Conservation (phyloP, 2,329 filamentous ascomycete genomes). For the Microdochium trichocladiopsis region DNA sequence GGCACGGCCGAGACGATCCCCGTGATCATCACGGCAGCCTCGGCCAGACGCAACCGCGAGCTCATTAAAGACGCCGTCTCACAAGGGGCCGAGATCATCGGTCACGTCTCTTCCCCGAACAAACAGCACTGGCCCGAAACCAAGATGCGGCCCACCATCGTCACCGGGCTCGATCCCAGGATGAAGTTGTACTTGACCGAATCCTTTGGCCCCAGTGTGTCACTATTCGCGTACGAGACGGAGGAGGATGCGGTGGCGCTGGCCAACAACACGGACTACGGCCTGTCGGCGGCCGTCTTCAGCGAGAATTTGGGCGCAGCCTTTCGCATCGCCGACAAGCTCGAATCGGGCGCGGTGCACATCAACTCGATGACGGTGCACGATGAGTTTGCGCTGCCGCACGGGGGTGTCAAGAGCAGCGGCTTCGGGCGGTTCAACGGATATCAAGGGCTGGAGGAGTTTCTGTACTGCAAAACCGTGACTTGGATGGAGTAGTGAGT, state of each 20-base stretch:
- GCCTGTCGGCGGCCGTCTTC: slow-evolving; percentile 51
- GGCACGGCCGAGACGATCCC: slow-evolving; percentile 44
- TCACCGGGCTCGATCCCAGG: slow-evolving; percentile 45
- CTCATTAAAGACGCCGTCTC: slow-evolving; percentile 52
- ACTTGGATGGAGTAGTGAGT: slow-evolving; percentile 6
- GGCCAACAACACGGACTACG: slow-evolving; percentile 59
- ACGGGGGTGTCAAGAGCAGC: slow-evolving; percentile 40
- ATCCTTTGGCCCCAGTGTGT: slow-evolving; percentile 55
- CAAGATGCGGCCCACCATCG: slow-evolving; percentile 44
- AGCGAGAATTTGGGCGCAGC: slow-evolving; percentile 45
- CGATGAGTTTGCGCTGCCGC: slow-evolving; percentile 36
- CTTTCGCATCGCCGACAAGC: slow-evolving; percentile 33
- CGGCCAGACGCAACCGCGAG: slow-evolving; percentile 49
- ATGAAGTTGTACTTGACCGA: slow-evolving; percentile 56
- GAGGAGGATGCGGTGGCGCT: slow-evolving; percentile 52
- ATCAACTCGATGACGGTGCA: slow-evolving; percentile 44
- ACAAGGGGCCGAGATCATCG: slow-evolving; percentile 41
- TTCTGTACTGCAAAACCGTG: slow-evolving; percentile 31
- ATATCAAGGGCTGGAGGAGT: slow-evolving; percentile 36
- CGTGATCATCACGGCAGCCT: slow-evolving; percentile 51
- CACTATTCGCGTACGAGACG: slow-evolving; percentile 42
- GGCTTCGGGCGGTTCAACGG: slow-evolving; percentile 40
- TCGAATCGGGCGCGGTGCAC: slow-evolving; percentile 47
- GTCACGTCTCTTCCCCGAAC: slow-evolving; percentile 1
- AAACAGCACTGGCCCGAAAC: slow-evolving; percentile 14